A percentile compares a stretch with the other conserved stretches of the same genome.
Conservation (phyloP, 2,329 filamentous ascomycete species). For the Xylaria sp. region DNA sequence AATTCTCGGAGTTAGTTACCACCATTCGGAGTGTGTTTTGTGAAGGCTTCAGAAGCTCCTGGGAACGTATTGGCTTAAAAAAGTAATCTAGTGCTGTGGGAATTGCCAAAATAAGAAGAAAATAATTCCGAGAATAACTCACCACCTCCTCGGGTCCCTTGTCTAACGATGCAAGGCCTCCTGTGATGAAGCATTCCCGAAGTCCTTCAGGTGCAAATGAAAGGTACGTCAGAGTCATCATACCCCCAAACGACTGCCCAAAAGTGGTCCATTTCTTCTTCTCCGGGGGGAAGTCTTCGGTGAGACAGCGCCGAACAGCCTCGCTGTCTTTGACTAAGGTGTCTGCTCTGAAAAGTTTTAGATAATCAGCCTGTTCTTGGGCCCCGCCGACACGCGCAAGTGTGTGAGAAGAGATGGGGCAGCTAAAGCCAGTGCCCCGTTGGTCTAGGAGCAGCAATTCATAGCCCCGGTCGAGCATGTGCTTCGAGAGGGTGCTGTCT, state of each 20-base stretch:
- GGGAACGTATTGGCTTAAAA: no score
- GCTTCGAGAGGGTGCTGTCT: constrained; percentile 74
- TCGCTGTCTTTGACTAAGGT: constrained; percentile 91
- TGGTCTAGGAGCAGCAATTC: constrained; percentile 90
- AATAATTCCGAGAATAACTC: no score
- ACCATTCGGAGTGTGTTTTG: no score
- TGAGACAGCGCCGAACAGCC: constrained; percentile 81
- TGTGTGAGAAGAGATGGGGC: constrained; percentile 78
- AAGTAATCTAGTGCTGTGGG: no score
- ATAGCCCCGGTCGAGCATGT: constrained; percentile 81
- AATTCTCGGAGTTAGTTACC: no score
- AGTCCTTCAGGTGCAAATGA: constrained; percentile 81
- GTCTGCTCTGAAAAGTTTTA: constrained; percentile 88
- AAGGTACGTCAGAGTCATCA: constrained; percentile 84
- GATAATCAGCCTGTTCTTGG: constrained; percentile 78
- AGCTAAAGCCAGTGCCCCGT: constrained; percentile 86
- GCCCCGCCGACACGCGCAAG: constrained; percentile 72
- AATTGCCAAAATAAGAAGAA: no score
- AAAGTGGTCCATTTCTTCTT: constrained; percentile 85
- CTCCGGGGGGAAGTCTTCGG: constrained; percentile 72
- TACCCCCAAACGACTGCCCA: constrained; percentile 93
- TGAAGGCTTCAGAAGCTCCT: no score
- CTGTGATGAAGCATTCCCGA: constrained; percentile 84
- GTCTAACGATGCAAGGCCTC: constrained; percentile 82
- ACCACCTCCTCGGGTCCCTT: constrained; percentile 76